Evolutionary conservation across 768 basidiomycete genomes (phyloP).

Genomic region (Cantharellus cinnabarinus): DNA sequence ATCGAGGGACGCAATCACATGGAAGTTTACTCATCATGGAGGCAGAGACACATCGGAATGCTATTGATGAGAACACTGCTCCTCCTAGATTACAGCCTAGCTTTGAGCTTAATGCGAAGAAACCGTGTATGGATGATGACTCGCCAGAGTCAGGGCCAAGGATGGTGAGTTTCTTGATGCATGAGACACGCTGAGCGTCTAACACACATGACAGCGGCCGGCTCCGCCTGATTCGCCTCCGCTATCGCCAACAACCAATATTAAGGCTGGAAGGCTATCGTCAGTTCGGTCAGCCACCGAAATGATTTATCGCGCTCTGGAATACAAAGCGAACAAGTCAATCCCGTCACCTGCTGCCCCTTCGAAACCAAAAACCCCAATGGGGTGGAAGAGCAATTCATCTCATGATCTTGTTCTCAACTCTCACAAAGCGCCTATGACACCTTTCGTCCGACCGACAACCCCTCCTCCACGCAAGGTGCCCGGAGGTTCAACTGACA

Average conservation of each 20-base stretch:
- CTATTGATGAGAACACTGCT: neutral
- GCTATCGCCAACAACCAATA: neutral
- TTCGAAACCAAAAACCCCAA: neutral
- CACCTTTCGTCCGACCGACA: slow-evolving; percentile 22
- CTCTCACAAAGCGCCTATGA: slow-evolving; percentile 2
- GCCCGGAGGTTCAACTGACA: slow-evolving; percentile 5
- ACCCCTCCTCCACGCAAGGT: slow-evolving; percentile 19
- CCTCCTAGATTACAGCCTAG: neutral
- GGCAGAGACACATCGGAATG: neutral
- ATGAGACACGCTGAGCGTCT: too few species aligned
- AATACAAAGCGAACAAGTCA: neutral
- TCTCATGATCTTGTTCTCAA: neutral
- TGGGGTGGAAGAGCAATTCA: neutral
- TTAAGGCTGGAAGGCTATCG: neutral
- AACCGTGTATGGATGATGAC: neutral
- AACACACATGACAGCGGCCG: too few species aligned
- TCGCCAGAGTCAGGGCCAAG: neutral
- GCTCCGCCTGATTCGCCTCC: neutral
- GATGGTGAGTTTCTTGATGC: too few species aligned
- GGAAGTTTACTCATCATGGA: neutral
- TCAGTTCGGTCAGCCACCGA: neutral
- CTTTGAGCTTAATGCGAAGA: neutral
- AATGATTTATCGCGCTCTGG: neutral
- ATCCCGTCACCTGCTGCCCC: neutral
- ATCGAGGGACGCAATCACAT: neutral